Conservation (phyloP, 164 flowering plant genomes). For the Umbilicus rupestris region DNA sequence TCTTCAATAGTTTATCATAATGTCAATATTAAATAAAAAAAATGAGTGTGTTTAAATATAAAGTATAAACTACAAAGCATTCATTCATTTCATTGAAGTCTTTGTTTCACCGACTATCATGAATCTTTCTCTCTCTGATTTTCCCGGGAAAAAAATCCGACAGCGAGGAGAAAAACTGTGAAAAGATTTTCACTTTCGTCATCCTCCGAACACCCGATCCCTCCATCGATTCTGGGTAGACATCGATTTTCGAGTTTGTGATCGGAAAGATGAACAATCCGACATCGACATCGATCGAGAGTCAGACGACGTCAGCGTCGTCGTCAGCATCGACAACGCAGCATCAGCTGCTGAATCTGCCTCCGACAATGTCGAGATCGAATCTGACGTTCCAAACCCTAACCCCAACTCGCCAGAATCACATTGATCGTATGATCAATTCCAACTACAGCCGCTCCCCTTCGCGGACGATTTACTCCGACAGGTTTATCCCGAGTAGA, state of each 20-base stretch:
- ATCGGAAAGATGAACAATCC: neutral
- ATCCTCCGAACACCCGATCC: slow-evolving; percentile 1
- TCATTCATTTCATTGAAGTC: too few species aligned
- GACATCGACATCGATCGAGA: neutral
- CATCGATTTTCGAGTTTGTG: neutral
- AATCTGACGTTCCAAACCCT: slow-evolving; percentile 21
- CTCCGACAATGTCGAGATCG: slow-evolving; percentile 23
- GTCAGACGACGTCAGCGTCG: neutral
- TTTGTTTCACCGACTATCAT: neutral
- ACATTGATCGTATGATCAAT: slow-evolving; percentile 31
- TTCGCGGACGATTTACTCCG: slow-evolving; percentile 64
- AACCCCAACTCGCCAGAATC: slow-evolving; percentile 14
- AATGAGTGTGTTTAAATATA: too few species aligned
- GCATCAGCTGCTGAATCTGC: slow-evolving; percentile 23
- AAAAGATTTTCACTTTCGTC: slow-evolving; percentile 3
- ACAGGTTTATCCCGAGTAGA: slow-evolving; percentile 84
- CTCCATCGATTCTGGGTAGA: neutral
- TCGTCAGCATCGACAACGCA: slow-evolving; percentile 14
- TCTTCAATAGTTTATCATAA: too few species aligned
- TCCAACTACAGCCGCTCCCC: slow-evolving; percentile 35
- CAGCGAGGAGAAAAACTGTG: neutral
- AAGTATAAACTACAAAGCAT: too few species aligned
- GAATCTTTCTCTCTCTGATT: neutral
- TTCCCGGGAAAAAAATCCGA: slow-evolving; percentile 4
- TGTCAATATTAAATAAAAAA: too few species aligned